These are phyloP conservation scores for Didymella pinodella DNA, from an alignment of 2,329 filamentous ascomycete genomes.

Conservation along the genomic window DNA sequence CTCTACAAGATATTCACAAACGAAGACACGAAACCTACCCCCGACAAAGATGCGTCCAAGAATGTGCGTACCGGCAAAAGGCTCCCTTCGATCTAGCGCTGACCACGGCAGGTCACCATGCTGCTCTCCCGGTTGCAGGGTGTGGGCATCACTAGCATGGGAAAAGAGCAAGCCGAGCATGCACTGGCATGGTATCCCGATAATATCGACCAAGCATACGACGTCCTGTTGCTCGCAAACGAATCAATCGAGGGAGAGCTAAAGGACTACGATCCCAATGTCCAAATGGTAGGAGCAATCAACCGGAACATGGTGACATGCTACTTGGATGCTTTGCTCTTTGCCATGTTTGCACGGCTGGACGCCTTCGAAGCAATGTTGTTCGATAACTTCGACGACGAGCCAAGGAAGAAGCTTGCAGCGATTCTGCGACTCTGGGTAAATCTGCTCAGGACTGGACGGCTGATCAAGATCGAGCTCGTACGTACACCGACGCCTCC, in stretches of 20 bases:
- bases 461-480: constrained; percentile 84
- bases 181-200: constrained; percentile 71
- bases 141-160: constrained; percentile 63
- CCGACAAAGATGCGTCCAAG: constrained; percentile 65
- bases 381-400: constrained; percentile 78
- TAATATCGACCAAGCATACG: constrained; percentile 76
- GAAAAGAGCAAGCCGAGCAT: constrained; percentile 69
- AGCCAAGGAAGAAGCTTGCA: constrained; percentile 75
- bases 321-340: constrained; percentile 88
- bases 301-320: constrained; percentile 91
- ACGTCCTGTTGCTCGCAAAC: constrained; percentile 79
- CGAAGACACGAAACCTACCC: constrained; percentile 59
- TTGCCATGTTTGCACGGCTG: constrained; percentile 92
- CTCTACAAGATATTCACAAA: constrained; percentile 72
- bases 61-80: constrained; percentile 46
- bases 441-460: constrained; percentile 85
- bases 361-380: constrained; percentile 94
- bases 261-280: constrained; percentile 73
- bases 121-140: constrained; percentile 62
- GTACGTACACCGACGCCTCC: constrained; percentile 56
- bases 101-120: constrained; percentile 56
- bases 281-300: constrained; percentile 81
- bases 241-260: constrained; percentile 83
- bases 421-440: constrained; percentile 87
- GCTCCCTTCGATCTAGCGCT: constrained; percentile 1